phyloP scores from a whole-genome alignment of 768 basidiomycete genomes.

The Podaxis sp. region DNA sequence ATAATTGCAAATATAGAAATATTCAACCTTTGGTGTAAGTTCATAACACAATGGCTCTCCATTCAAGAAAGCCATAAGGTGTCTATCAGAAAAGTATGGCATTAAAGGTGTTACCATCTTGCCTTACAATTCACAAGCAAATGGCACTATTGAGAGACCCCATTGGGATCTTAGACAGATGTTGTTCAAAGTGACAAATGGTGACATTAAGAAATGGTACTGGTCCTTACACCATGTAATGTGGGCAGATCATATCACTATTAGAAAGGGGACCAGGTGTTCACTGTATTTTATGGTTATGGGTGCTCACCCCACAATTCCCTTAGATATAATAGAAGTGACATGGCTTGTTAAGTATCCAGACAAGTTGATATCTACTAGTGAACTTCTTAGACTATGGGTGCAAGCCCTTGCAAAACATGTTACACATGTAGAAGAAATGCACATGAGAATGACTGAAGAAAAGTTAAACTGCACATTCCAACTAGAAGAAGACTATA shows the following conservation, averaged over 20 bases:
- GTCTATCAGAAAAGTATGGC: constrained; percentile 23
- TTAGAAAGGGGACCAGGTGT: constrained; percentile 24
- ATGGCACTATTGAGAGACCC: constrained; percentile 22
- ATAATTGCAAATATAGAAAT: too few species aligned
- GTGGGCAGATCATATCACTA: constrained; percentile 33
- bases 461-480: too few species aligned
- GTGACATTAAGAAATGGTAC: constrained; percentile 30
- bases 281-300: constrained; percentile 32
- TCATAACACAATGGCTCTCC: constrained; percentile 37
- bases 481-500: too few species aligned
- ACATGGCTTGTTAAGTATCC: constrained; percentile 27
- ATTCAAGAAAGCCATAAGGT: constrained; percentile 19
- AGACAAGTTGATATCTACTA: constrained; percentile 13
- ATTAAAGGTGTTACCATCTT: constrained; percentile 22
- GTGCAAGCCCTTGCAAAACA: too few species aligned
- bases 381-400: constrained; percentile 8
- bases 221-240: constrained; percentile 25
- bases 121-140: constrained; percentile 23
- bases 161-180: constrained; percentile 24
- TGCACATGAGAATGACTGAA: too few species aligned
- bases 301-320: constrained; percentile 29
- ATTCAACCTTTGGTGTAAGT: too few species aligned
- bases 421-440: too few species aligned
- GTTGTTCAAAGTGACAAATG: constrained; percentile 21
- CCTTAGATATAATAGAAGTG: constrained; percentile 27